Conservation (phyloP, 768 basidiomycete species). For the Lenzites betulinus region DNA sequence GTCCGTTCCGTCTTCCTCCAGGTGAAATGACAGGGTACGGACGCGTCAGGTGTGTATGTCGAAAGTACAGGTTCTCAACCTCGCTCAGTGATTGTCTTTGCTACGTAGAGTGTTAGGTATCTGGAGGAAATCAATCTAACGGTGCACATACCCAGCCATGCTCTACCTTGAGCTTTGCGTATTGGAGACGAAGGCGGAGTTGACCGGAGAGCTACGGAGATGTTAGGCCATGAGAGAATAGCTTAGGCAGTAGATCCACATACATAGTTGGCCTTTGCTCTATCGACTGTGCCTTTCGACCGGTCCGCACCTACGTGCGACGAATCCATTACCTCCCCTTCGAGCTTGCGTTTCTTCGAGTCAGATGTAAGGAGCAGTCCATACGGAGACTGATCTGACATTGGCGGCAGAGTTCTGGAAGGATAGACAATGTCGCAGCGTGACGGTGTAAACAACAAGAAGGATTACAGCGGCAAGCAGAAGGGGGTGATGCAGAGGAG, state of each 20-base stretch:
- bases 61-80: constrained; percentile 83
- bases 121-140: background rate
- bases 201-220: constrained; percentile 62
- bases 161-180: constrained; percentile 78
- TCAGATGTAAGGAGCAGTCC: background rate
- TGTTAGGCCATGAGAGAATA: background rate
- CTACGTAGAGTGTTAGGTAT: constrained; percentile 37
- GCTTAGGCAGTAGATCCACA: background rate
- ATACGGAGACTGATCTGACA: constrained; percentile 4
- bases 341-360: constrained; percentile 7
- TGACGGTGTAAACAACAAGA: background rate
- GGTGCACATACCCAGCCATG: constrained; percentile 67
- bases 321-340: background rate
- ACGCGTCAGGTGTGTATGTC: constrained; percentile 53
- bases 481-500: background rate
- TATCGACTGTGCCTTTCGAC: constrained; percentile 5
- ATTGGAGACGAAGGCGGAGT: constrained; percentile 72
- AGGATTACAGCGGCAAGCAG: background rate
- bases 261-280: constrained; percentile 18
- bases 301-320: background rate
- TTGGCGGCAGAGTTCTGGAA: background rate
- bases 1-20: constrained; percentile 20
- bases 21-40: constrained; percentile 21
- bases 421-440: background rate
- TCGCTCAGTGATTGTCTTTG: constrained; percentile 80